Percentiles rank a stretch among this genome's conserved stretches.
Evolutionary conservation across 805 yeast genomes (phyloP).

Genomic region (Spathaspora boniae): DNA sequence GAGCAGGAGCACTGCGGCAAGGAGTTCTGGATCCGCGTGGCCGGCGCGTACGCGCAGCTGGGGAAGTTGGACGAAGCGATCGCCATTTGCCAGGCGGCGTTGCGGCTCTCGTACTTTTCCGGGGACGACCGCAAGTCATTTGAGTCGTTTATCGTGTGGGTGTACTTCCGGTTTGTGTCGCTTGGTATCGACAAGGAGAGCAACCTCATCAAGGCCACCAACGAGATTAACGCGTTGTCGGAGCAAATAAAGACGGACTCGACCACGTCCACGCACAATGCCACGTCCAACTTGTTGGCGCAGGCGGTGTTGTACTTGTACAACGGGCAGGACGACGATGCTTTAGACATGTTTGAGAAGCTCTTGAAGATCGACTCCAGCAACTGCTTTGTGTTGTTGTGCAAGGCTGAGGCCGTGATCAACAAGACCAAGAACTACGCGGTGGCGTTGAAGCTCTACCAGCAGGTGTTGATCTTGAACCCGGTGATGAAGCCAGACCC

Average conservation of each 20-base stretch:
- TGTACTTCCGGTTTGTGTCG: slow-evolving; percentile 44
- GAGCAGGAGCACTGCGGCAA: slow-evolving; percentile 75
- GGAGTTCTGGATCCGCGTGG: slow-evolving; percentile 82
- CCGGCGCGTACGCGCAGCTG: slow-evolving; percentile 71
- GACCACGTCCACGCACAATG: slow-evolving; percentile 5
- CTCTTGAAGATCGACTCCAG: slow-evolving; percentile 51
- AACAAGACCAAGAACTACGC: slow-evolving; percentile 64
- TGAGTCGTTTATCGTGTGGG: slow-evolving; percentile 71
- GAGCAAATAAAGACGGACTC: slow-evolving; percentile 9
- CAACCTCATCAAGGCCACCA: slow-evolving; percentile 21
- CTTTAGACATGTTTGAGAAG: slow-evolving; percentile 64
- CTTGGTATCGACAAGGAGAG: slow-evolving; percentile 23
- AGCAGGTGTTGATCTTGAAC: slow-evolving; percentile 70
- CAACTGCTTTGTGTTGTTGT: slow-evolving; percentile 73
- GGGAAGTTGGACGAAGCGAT: slow-evolving; percentile 59
- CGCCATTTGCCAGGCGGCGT: slow-evolving; percentile 59
- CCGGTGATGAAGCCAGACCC: slow-evolving; percentile 88
- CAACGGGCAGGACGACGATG: slow-evolving; percentile 63
- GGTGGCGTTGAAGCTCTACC: slow-evolving; percentile 77
- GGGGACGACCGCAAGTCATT: slow-evolving; percentile 48
- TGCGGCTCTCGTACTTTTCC: slow-evolving; percentile 36
- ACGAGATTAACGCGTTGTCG: slow-evolving; percentile 18
- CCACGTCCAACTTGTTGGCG: slow-evolving; percentile 43
- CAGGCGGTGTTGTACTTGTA: slow-evolving; percentile 63
- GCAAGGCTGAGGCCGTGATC: slow-evolving; percentile 79